phyloP scores from a whole-genome alignment of 2,329 filamentous ascomycete species.

The Verticillium longisporum region DNA sequence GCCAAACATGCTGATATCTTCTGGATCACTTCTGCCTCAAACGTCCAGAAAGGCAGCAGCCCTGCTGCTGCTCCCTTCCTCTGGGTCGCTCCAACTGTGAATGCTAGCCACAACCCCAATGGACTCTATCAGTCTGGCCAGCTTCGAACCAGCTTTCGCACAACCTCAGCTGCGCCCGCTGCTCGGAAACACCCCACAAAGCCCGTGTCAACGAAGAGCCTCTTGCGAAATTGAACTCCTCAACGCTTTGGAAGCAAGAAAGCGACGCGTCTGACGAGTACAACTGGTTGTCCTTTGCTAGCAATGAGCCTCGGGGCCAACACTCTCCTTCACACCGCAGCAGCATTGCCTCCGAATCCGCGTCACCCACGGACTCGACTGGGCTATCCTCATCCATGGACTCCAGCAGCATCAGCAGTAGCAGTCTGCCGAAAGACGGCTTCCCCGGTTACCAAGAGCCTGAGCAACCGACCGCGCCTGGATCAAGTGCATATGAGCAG shows the following conservation, averaged over 20 bases:
- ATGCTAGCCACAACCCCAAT: neutral
- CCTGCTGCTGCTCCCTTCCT: neutral
- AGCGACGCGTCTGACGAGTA: neutral
- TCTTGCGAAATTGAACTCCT: constrained; percentile 22
- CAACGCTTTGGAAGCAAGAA: constrained; percentile 23
- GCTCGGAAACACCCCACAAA: constrained; percentile 3
- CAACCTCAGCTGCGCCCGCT: neutral
- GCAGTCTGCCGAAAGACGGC: neutral
- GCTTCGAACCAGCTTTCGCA: constrained; percentile 1
- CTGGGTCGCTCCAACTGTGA: neutral
- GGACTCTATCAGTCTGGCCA: constrained; percentile 14
- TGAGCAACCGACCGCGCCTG: neutral
- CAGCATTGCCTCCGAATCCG: neutral
- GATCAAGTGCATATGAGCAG: neutral
- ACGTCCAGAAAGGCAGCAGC: neutral
- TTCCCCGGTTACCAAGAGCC: neutral
- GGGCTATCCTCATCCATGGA: neutral
- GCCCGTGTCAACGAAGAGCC: constrained; percentile 19
- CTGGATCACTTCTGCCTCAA: neutral
- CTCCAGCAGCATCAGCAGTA: neutral
- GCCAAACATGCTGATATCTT: neutral
- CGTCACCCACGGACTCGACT: neutral
- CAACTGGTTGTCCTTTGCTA: constrained; percentile 14
- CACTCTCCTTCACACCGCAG: constrained; percentile 2
- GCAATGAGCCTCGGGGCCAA: neutral